A percentile compares a stretch with the other conserved stretches of the same genome.
Evolutionary conservation across 768 basidiomycete species (phyloP).

Genomic region (Rhizopogon vinicolor): DNA sequence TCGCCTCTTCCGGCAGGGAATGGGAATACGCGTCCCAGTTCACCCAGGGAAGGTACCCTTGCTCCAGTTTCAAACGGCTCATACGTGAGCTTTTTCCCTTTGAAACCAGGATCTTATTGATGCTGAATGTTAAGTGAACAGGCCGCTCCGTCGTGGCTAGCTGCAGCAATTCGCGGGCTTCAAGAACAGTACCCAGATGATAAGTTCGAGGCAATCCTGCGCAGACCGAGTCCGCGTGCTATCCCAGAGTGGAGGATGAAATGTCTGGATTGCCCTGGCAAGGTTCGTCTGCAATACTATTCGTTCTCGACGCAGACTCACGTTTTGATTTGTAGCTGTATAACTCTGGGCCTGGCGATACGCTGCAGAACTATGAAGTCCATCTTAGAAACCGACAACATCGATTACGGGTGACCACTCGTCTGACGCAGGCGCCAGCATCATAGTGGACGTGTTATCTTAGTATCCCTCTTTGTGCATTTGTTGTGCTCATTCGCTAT

Average conservation of each 20-base stretch:
- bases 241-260: conserved; percentile 86
- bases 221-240: conserved; percentile 50
- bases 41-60: conserved; percentile 12
- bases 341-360: conserved; percentile 85
- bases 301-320: not conserved
- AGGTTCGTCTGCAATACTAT: conserved; percentile 43
- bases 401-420: conserved; percentile 66
- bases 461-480: conserved; percentile 11
- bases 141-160: conserved; percentile 65
- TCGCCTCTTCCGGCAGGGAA: conserved; percentile 16
- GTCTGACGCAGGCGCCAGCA: conserved; percentile 20
- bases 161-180: conserved; percentile 61
- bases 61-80: conserved; percentile 10
- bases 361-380: conserved; percentile 85
- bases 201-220: conserved; percentile 71
- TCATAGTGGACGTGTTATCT: not conserved
- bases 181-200: conserved; percentile 76
- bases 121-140: conserved; percentile 29
- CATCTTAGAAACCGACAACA: conserved; percentile 87
- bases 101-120: conserved; percentile 24
- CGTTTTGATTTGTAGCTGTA: conserved; percentile 54
- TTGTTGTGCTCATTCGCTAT: conserved; percentile 17
- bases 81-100: conserved; percentile 21
- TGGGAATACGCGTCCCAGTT: conserved; percentile 6
- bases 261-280: conserved; percentile 90